Evolutionary conservation across 2,329 filamentous ascomycete species (phyloP).

Genomic region (Fusarium neocosmosporiellum): DNA sequence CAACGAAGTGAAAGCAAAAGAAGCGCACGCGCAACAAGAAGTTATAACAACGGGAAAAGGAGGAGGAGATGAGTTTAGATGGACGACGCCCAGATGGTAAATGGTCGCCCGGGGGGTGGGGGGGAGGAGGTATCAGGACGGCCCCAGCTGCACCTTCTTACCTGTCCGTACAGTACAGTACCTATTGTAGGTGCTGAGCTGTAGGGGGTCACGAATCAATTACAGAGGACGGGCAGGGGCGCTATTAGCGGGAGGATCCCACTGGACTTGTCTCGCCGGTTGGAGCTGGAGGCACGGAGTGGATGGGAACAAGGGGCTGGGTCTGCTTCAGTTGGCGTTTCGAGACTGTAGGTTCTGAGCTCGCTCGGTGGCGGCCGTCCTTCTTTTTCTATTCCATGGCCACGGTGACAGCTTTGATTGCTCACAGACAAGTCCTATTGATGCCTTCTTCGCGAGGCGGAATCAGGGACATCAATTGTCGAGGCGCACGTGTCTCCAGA

Average conservation of each 20-base stretch:
- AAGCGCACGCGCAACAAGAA: slow-evolving; percentile 39
- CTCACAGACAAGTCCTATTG: background rate
- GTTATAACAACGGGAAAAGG: slow-evolving; percentile 36
- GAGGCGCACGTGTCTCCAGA: background rate
- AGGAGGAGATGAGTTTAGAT: slow-evolving; percentile 34
- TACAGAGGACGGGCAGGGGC: slow-evolving; percentile 16
- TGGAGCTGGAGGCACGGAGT: background rate
- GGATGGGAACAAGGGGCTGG: slow-evolving; percentile 11
- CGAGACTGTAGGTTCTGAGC: slow-evolving; percentile 1
- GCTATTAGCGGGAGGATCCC: slow-evolving; percentile 5
- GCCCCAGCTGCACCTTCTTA: background rate
- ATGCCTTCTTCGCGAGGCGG: background rate
- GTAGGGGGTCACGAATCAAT: slow-evolving; percentile 29
- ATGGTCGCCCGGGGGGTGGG: slow-evolving; percentile 23
- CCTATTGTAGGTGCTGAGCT: slow-evolving; percentile 18
- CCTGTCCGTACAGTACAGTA: background rate
- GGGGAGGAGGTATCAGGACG: slow-evolving; percentile 9
- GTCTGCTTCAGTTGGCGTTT: slow-evolving; percentile 32
- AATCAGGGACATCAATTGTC: background rate
- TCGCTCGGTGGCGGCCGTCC: background rate
- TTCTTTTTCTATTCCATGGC: background rate
- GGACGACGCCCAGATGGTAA: slow-evolving; percentile 23
- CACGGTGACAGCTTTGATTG: background rate
- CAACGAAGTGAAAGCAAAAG: slow-evolving; percentile 33
- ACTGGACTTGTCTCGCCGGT: background rate